Conservation (phyloP, 1,284 basidiomycete species). For the Moesziomyces globuligerus region DNA sequence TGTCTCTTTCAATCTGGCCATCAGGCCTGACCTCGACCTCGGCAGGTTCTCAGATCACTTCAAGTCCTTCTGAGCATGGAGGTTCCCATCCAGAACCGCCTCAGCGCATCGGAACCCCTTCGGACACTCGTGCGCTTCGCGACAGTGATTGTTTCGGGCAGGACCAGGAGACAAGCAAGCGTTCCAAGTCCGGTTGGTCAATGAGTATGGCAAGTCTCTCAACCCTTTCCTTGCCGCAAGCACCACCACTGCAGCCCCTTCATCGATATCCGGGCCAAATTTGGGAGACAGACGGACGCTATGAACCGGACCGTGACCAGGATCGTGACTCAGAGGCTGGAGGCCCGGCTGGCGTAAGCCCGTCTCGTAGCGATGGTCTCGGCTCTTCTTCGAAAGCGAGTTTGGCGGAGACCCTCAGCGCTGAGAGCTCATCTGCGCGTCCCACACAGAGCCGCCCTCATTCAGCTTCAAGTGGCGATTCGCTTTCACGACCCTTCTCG, state of each 20-base stretch:
- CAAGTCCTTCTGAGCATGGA: too few relatives aligned
- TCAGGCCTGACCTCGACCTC: too few relatives aligned
- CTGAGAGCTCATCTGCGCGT: conserved; percentile 1
- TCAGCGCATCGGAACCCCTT: too few relatives aligned
- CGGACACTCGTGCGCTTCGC: too few relatives aligned
- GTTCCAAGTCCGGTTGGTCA: background rate
- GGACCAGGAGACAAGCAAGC: background rate
- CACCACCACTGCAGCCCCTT: conserved; percentile 28
- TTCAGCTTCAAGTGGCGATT: too few relatives aligned
- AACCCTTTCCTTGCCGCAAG: conserved; percentile 20
- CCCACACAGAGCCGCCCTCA: background rate
- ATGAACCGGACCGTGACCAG: conserved; percentile 16
- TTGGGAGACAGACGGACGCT: conserved; percentile 7
- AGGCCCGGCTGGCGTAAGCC: background rate
- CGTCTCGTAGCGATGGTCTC: conserved; percentile 4
- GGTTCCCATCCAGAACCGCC: too few relatives aligned
- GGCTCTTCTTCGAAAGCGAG: background rate
- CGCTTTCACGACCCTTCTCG: too few relatives aligned
- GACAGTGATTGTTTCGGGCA: background rate
- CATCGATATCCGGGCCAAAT: conserved; percentile 27
- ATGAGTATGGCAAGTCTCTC: conserved; percentile 5
- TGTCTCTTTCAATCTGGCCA: too few relatives aligned
- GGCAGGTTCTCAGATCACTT: too few relatives aligned
- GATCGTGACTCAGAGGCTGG: conserved; percentile 26
- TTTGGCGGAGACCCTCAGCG: background rate